Conservation (phyloP, 495 filamentous ascomycete species). For the Annulohypoxylon bovei region DNA sequence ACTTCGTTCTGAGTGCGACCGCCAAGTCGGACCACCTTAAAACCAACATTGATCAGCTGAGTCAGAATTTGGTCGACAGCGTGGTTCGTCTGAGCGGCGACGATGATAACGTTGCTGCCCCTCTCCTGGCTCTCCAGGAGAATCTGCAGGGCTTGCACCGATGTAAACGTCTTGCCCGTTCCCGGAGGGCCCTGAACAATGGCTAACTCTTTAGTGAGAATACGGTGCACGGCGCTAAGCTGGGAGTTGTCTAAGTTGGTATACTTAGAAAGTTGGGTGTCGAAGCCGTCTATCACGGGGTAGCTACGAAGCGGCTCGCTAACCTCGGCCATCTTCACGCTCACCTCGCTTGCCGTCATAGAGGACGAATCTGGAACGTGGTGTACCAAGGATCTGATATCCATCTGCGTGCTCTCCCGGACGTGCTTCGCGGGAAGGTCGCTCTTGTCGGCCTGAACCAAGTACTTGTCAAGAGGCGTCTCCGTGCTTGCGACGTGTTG, state of each 20-base stretch:
- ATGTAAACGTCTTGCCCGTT: conserved; percentile 87
- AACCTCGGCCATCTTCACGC: conserved; percentile 58
- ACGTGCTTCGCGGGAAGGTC: conserved; percentile 48
- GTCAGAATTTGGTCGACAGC: conserved; percentile 86
- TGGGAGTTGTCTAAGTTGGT: conserved; percentile 76
- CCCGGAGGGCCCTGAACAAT: conserved; percentile 93
- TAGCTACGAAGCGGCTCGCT: conserved; percentile 26
- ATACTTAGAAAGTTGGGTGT: conserved; percentile 35
- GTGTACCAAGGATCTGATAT: conserved; percentile 49
- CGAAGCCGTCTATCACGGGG: conserved; percentile 56
- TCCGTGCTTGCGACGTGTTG: conserved; percentile 72
- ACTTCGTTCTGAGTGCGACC: conserved; percentile 71
- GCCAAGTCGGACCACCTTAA: conserved; percentile 80
- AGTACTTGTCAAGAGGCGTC: conserved; percentile 51
- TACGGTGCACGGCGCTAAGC: conserved; percentile 70
- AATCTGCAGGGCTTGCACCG: conserved; percentile 73
- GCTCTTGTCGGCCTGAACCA: conserved; percentile 54
- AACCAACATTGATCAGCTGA: conserved; percentile 71
- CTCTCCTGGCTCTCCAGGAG: conserved; percentile 69
- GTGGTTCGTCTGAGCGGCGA: conserved; percentile 92
- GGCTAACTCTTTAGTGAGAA: conserved; percentile 76
- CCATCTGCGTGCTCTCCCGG: conserved; percentile 42
- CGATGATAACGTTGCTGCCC: conserved; percentile 64
- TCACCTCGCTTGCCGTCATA: conserved; percentile 46
- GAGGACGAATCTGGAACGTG: conserved; percentile 42